Percentiles rank a stretch among this genome's conserved stretches.
Conservation (phyloP, 352 stramenopile genomes). For the Phytopythium boreale region DNA sequence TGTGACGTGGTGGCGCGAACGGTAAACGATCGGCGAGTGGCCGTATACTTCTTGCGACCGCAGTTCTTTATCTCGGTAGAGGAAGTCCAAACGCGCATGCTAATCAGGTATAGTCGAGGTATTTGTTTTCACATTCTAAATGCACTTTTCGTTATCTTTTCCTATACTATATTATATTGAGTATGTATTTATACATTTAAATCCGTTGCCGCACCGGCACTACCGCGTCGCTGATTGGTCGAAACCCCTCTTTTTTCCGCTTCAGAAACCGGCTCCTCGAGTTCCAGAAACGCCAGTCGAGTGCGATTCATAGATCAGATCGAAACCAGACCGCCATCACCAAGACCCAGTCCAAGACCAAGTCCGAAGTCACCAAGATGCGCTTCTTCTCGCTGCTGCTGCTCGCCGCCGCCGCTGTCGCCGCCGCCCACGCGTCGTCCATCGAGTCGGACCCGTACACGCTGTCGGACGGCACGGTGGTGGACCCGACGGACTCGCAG, state of each 20-base stretch:
- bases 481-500: constrained; percentile 19
- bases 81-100: too few relatives aligned
- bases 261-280: neutral
- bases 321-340: neutral
- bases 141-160: too few relatives aligned
- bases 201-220: neutral
- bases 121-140: too few relatives aligned
- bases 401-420: constrained; percentile 7
- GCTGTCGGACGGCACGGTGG: constrained; percentile 19
- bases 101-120: too few relatives aligned
- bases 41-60: too few relatives aligned
- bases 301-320: neutral
- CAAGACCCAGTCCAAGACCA: neutral
- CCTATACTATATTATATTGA: too few relatives aligned
- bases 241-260: neutral
- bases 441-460: constrained; percentile 25
- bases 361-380: neutral
- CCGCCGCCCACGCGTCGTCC: constrained; percentile 6
- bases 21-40: too few relatives aligned
- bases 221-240: neutral
- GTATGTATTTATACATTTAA: neutral
- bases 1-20: too few relatives aligned
- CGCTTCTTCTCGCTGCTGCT: constrained; percentile 3
- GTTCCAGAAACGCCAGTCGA: neutral
- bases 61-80: too few relatives aligned